Conservation (phyloP, 2,329 filamentous ascomycete genomes). For the Geosmithia morbida region DNA sequence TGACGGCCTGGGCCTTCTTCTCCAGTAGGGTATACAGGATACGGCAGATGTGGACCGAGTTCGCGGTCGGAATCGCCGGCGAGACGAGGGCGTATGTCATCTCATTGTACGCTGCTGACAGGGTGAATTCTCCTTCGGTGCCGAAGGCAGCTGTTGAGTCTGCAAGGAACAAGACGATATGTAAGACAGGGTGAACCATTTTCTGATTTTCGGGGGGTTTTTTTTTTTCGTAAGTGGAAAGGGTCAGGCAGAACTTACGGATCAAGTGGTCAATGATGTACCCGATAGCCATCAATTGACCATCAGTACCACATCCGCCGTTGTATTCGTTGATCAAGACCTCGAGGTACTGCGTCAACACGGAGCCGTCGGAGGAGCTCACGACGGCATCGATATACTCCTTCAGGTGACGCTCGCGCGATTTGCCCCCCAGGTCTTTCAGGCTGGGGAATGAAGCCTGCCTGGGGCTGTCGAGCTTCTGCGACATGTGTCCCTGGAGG, state of each 20-base stretch:
- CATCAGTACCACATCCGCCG: constrained; percentile 15
- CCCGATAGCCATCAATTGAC: constrained; percentile 28
- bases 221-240: no score
- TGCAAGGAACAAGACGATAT: not conserved
- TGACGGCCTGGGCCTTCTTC: constrained; percentile 32
- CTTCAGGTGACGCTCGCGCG: constrained; percentile 16
- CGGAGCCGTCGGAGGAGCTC: constrained; percentile 13
- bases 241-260: constrained; percentile 14
- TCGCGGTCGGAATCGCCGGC: constrained; percentile 11
- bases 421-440: constrained; percentile 11
- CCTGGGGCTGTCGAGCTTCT: constrained; percentile 14
- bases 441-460: constrained; percentile 18
- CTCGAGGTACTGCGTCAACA: constrained; percentile 22
- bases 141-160: constrained; percentile 13
- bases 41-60: constrained; percentile 23
- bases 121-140: constrained; percentile 16
- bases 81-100: constrained; percentile 18
- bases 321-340: constrained; percentile 18
- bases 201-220: no score
- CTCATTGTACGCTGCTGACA: constrained; percentile 26
- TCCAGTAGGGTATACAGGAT: constrained; percentile 32
- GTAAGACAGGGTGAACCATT: not conserved
- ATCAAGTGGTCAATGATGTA: constrained; percentile 24
- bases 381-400: constrained; percentile 17
- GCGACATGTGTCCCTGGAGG: constrained; percentile 20